Conservation (phyloP, 306 rosid genomes). For the Glycine latifolia region DNA sequence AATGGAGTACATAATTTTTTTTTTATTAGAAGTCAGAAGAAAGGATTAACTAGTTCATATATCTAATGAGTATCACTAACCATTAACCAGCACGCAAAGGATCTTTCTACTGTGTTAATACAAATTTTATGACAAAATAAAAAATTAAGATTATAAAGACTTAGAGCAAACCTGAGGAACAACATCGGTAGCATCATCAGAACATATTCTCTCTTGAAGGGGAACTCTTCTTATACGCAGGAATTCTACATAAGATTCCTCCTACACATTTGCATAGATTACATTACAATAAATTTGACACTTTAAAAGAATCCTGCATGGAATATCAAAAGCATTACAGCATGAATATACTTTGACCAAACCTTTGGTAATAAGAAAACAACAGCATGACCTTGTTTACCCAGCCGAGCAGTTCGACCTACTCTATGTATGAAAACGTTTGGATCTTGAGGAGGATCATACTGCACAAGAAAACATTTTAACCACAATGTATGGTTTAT, state of each 20-base stretch:
- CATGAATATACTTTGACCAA: conserved; percentile 26
- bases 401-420: conserved; percentile 97
- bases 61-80: conserved; percentile 19
- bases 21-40: neutral
- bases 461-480: conserved; percentile 59
- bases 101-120: conserved; percentile 4
- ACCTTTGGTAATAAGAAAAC: conserved; percentile 95
- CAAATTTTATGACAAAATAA: conserved; percentile 6
- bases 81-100: conserved; percentile 11
- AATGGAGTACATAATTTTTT: too few relatives aligned
- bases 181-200: conserved; percentile 72
- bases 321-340: conserved; percentile 13
- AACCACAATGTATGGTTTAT: conserved; percentile 18
- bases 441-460: conserved; percentile 98
- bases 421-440: conserved; percentile 93
- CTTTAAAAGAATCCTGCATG: neutral
- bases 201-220: conserved; percentile 67
- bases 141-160: conserved; percentile 14
- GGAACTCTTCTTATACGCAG: conserved; percentile 76
- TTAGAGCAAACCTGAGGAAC: conserved; percentile 68
- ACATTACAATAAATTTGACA: conserved; percentile 22
- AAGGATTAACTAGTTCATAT: conserved; percentile 25
- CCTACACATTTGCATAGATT: conserved; percentile 56
- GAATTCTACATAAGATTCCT: conserved; percentile 87
- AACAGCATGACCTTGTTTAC: conserved; percentile 86